phyloP scores from a whole-genome alignment of 768 basidiomycete genomes.

The Psilocybe cyanescens region DNA sequence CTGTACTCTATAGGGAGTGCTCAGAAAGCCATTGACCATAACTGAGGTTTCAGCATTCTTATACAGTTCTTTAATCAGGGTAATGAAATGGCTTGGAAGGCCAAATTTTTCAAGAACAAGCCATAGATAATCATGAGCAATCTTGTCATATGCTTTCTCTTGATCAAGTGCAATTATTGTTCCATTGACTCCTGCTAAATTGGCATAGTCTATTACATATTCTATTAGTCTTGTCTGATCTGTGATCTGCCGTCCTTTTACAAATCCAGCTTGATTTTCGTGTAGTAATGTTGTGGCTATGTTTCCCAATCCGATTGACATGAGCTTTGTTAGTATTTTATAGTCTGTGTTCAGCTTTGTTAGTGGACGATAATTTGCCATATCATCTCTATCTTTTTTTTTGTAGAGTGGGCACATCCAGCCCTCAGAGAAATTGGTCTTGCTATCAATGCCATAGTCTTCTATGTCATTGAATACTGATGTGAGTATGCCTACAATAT shows the following conservation, averaged over 20 bases:
- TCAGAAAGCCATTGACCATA: slow-evolving; percentile 35
- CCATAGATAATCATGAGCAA: slow-evolving; percentile 32
- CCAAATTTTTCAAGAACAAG: slow-evolving; percentile 19
- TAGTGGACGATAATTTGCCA: slow-evolving; percentile 28
- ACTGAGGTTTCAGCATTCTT: slow-evolving; percentile 29
- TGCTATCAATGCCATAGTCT: slow-evolving; percentile 17
- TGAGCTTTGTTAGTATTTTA: slow-evolving; percentile 31
- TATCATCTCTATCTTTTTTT: slow-evolving; percentile 33
- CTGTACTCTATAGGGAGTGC: slow-evolving; percentile 27
- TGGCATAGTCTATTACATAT: slow-evolving; percentile 23
- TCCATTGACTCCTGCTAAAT: slow-evolving; percentile 27
- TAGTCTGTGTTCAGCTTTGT: slow-evolving; percentile 40
- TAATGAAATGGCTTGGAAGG: slow-evolving; percentile 29
- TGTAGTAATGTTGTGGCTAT: slow-evolving; percentile 29
- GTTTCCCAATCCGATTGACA: slow-evolving; percentile 23
- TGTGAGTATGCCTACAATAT: slow-evolving; percentile 14
- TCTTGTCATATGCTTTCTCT: slow-evolving; percentile 42
- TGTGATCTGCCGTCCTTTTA: slow-evolving; percentile 30
- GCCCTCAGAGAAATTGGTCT: slow-evolving; percentile 29
- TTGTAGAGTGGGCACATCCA: slow-evolving; percentile 48
- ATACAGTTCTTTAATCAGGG: slow-evolving; percentile 32
- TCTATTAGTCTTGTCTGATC: slow-evolving; percentile 36
- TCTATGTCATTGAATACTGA: slow-evolving; percentile 31
- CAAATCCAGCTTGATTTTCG: slow-evolving; percentile 41
- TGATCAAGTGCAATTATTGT: slow-evolving; percentile 34